Percentiles rank a stretch among this genome's conserved stretches.
Conservation (phyloP, 2,329 filamentous ascomycete genomes). For the Cladosporium cucumerinum region DNA sequence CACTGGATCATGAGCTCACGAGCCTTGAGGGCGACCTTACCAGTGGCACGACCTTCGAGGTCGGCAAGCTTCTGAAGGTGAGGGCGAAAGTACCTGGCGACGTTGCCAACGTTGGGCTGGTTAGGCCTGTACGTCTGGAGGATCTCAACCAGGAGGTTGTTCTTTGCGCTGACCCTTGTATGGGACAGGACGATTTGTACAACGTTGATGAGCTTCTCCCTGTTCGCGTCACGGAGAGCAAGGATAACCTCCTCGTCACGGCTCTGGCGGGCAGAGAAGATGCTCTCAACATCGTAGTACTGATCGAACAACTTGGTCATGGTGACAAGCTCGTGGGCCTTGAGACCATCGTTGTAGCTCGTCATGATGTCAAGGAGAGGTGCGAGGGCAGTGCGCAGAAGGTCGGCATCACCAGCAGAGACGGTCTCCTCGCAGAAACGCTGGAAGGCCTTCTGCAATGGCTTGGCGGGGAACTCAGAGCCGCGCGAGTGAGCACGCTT, state of each 20-base stretch:
- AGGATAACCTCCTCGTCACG: constrained; percentile 94
- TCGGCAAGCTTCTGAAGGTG: constrained; percentile 84
- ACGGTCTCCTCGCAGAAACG: constrained; percentile 90
- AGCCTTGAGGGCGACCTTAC: constrained; percentile 96
- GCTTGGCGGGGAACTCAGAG: constrained; percentile 87
- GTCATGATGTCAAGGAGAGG: constrained; percentile 76
- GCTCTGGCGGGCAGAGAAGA: constrained; percentile 79
- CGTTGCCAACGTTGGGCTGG: constrained; percentile 82
- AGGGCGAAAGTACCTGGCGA: constrained; percentile 81
- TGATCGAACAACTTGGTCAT: constrained; percentile 75
- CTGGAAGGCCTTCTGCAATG: constrained; percentile 74
- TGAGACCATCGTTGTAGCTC: constrained; percentile 81
- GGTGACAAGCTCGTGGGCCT: constrained; percentile 81
- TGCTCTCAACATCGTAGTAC: constrained; percentile 78
- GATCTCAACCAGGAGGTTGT: constrained; percentile 85
- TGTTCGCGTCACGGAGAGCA: constrained; percentile 91
- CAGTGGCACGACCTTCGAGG: constrained; percentile 78
- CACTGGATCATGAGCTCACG: constrained; percentile 97
- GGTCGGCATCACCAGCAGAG: constrained; percentile 65
- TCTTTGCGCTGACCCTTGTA: constrained; percentile 88
- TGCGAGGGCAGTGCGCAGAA: constrained; percentile 68
- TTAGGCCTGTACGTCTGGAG: constrained; percentile 94
- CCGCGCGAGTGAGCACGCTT: constrained; percentile 76
- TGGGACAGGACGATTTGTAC: constrained; percentile 90
- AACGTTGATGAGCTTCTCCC: constrained; percentile 81